Base-by-base conservation (phyloP, 2,329 filamentous ascomycete species). In the Lachnellula arida region DNA sequence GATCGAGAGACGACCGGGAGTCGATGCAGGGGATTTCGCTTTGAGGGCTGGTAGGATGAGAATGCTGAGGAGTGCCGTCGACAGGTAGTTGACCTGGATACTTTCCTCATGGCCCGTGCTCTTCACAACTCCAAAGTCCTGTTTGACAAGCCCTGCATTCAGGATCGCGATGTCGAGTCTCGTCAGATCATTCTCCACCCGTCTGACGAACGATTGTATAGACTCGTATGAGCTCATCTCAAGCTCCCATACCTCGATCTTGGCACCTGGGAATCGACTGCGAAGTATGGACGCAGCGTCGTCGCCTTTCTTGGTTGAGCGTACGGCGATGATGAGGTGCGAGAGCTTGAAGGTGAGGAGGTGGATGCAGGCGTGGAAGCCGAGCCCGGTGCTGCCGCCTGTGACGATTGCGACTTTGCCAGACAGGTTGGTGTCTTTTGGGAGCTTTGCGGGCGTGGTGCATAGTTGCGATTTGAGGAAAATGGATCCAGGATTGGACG, bases 141-240 rank as follows among this genome's bases (percentile, higher is more conserved):
- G 5, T 7, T 23, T 55, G 5, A 48, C 49, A 11, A 76, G 32
- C 0, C 72, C 77, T 2, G 76, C 76, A 58, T 79, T 80, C 8
- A 77, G 66, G 22, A 80, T 69, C 7, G 66, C 71, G n/a, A 76
- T 70, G 58, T 79, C 75, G 7, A 80, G 59, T 14, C 71, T 69
- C 0, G 63, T 19, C 1, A 77, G 66, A 51, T 67, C 46, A 4
- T 49, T 67, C 5, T 71, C 61, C 15, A 70, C 69, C 2, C 71
- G 68, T 0, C 53, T 53, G 0, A 68, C 72, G 55, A 82, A 81
- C 0, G 60, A 63, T 40, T 70, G 67, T 1, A 81, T 67, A 2
- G 76, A 79, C 2, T 71, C 66, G 50, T 80, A 78, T 0, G 70
- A 74, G 3, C 55, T 53, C 73, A 81, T 75, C 42, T 82, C 78